phyloP scores from a whole-genome alignment of 495 filamentous ascomycete genomes.

The Amorphotheca resinae region DNA sequence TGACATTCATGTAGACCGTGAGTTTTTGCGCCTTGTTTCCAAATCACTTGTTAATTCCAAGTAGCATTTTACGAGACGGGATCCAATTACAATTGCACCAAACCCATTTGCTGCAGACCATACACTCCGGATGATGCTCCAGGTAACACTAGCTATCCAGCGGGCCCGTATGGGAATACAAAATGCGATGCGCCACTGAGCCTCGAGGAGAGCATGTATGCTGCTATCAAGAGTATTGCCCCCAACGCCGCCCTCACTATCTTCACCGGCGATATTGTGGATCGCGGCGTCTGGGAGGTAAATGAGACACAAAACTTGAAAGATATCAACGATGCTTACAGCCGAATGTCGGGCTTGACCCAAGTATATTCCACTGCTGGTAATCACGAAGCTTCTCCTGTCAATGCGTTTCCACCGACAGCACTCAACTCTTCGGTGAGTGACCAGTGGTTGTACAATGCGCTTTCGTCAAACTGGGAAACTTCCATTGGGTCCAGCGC shows the following conservation, averaged over 20 bases:
- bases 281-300: conserved; percentile 31
- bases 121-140: conserved; percentile 32
- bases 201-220: conserved; percentile 41
- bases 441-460: conserved; percentile 40
- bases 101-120: conserved; percentile 42
- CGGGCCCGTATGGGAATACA: conserved; percentile 33
- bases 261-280: conserved; percentile 38
- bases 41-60: no score
- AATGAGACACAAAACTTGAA: conserved; percentile 27
- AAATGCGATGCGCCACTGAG: conserved; percentile 37
- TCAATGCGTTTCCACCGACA: conserved; percentile 36
- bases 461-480: conserved; percentile 32
- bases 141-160: conserved; percentile 31
- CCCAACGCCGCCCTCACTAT: conserved; percentile 29
- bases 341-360: conserved; percentile 22
- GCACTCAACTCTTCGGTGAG: conserved; percentile 22
- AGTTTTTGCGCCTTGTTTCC: no score
- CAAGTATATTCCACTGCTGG: conserved; percentile 38
- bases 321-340: conserved; percentile 33
- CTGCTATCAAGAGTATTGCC: conserved; percentile 30
- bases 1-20: conserved; percentile 44
- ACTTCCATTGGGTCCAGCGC: conserved; percentile 30
- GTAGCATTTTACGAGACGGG: conserved; percentile 36
- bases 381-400: conserved; percentile 41
- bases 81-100: conserved; percentile 37